These are phyloP conservation scores for Hyaloscypha finlandica DNA, from an alignment of 495 filamentous ascomycete species.

Conservation along the genomic window DNA sequence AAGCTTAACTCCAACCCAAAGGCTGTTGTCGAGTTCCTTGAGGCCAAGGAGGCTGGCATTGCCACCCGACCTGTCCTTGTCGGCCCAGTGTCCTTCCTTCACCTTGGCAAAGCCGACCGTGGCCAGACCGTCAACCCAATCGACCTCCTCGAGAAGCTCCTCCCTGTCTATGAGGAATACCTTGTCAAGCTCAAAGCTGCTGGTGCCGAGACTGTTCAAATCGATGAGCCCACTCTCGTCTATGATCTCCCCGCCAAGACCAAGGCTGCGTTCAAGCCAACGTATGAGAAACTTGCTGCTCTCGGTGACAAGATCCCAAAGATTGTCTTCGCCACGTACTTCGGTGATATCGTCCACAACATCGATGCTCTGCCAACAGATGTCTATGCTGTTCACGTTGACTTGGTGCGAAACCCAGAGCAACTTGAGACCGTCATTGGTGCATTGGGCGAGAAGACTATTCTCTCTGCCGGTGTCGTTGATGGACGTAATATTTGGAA, in stretches of 20 bases:
- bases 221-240: slow-evolving; percentile 95
- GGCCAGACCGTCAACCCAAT: slow-evolving; percentile 89
- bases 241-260: slow-evolving; percentile 83
- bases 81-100: slow-evolving; percentile 95
- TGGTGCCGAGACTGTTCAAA: slow-evolving; percentile 93
- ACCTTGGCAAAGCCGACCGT: slow-evolving; percentile 95
- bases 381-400: slow-evolving; percentile 84
- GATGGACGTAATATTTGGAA: slow-evolving; percentile 99
- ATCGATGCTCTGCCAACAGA: slow-evolving; percentile 78
- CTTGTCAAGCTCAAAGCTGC: slow-evolving; percentile 89
- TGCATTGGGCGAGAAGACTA: slow-evolving; percentile 80
- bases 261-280: slow-evolving; percentile 97
- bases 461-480: slow-evolving; percentile 91
- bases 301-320: slow-evolving; percentile 77
- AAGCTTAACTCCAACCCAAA: slow-evolving; percentile 84
- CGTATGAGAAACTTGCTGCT: slow-evolving; percentile 82
- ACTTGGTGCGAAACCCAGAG: slow-evolving; percentile 96
- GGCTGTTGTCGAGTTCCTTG: slow-evolving; percentile 88
- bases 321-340: slow-evolving; percentile 90
- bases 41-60: slow-evolving; percentile 96
- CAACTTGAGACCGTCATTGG: slow-evolving; percentile 81
- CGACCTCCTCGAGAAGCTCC: slow-evolving; percentile 83
- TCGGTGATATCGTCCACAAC: slow-evolving; percentile 99
- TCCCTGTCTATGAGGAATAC: slow-evolving; percentile 91
- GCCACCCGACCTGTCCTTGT: slow-evolving; percentile 90